Conservation (phyloP, 495 filamentous ascomycete species). For the Penicillium ochrochloron region DNA sequence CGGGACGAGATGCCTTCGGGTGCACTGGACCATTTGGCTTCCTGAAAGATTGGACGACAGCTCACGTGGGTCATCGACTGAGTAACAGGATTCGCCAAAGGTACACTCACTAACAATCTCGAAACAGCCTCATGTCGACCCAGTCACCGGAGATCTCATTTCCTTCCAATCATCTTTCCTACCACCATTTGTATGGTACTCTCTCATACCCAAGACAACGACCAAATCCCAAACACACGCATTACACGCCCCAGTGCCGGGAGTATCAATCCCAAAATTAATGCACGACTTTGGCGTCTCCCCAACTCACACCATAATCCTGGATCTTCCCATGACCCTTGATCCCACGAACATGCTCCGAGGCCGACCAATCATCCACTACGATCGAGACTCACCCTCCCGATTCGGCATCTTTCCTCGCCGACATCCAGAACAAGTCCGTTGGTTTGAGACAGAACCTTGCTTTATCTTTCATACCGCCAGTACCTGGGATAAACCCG, state of each 20-base stretch:
- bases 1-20: slow-evolving; percentile 44
- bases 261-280: slow-evolving; percentile 64
- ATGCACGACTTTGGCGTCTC: slow-evolving; percentile 77
- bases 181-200: slow-evolving; percentile 68
- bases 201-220: slow-evolving; percentile 50
- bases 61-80: slow-evolving; percentile 44
- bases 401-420: slow-evolving; percentile 69
- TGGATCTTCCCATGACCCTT: slow-evolving; percentile 68
- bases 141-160: slow-evolving; percentile 61
- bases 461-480: slow-evolving; percentile 72
- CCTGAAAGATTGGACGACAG: slow-evolving; percentile 70
- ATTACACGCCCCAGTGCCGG: slow-evolving; percentile 56
- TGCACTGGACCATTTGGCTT: slow-evolving; percentile 56
- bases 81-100: not conserved
- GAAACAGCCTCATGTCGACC: slow-evolving; percentile 59
- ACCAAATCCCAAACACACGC: slow-evolving; percentile 15
- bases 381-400: slow-evolving; percentile 54
- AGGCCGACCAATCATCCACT: slow-evolving; percentile 58
- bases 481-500: slow-evolving; percentile 61
- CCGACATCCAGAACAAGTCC: slow-evolving; percentile 53
- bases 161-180: slow-evolving; percentile 65
- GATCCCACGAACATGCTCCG: slow-evolving; percentile 59
- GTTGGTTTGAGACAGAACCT: slow-evolving; percentile 66
- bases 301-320: slow-evolving; percentile 59
- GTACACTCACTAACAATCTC: not conserved